Percentiles rank a stretch among this genome's conserved stretches.
Evolutionary conservation across 148 eudicot genomes (phyloP).

Genomic region (Camellia sinensis): DNA sequence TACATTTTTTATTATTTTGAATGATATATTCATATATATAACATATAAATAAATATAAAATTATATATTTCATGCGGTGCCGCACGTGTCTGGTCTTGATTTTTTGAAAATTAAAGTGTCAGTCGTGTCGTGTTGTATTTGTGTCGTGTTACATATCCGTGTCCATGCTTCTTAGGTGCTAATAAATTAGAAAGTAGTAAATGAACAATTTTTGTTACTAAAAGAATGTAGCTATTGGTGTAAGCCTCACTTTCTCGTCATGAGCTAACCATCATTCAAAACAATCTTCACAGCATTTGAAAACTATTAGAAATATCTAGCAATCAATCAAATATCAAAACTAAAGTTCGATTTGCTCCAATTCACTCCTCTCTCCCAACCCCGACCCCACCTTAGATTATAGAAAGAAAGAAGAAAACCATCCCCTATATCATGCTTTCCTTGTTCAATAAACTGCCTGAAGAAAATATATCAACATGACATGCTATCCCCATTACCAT

Average conservation of each 20-base stretch:
- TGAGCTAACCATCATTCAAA: not conserved
- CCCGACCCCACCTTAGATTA: not conserved
- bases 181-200: not conserved
- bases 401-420: not conserved
- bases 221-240: not conserved
- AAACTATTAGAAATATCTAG: not conserved
- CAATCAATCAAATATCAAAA: not conserved
- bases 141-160: too few species aligned
- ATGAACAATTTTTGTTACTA: not conserved
- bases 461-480: not conserved
- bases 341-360: not conserved
- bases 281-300: not conserved
- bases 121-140: too few species aligned
- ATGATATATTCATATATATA: too few species aligned
- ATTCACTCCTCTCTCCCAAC: not conserved
- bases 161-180: not conserved
- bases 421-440: not conserved
- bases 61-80: too few species aligned
- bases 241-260: not conserved
- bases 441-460: not conserved
- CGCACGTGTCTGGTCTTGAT: too few species aligned
- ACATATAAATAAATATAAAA: too few species aligned
- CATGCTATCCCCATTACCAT: not conserved
- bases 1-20: too few species aligned
- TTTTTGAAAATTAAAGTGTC: too few species aligned